A percentile compares a stretch with the other conserved stretches of the same genome.
Conservation (phyloP, 2,329 filamentous ascomycete species). For the Cladosporium sp. region DNA sequence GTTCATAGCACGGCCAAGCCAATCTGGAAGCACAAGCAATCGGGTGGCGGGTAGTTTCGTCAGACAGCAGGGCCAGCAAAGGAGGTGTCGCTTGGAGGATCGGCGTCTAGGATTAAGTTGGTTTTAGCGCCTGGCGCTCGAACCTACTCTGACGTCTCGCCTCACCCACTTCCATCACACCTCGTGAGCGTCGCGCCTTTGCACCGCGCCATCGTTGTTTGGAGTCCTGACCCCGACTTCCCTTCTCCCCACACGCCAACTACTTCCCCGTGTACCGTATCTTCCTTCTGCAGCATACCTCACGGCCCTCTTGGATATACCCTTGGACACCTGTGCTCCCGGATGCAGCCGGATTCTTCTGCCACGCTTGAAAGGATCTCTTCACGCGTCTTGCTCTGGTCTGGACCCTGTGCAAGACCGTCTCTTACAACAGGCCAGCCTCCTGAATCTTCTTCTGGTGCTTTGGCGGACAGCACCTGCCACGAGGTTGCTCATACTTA, state of each 20-base stretch:
- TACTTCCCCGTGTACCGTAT: not conserved
- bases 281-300: not conserved
- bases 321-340: not conserved
- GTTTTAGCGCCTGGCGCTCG: conserved; percentile 6
- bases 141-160: not conserved
- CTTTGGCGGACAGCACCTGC: no score
- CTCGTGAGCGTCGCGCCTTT: not conserved
- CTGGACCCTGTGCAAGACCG: not conserved
- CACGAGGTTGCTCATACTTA: no score
- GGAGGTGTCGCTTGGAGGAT: not conserved
- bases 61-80: not conserved
- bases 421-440: not conserved
- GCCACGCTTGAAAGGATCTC: not conserved
- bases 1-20: not conserved
- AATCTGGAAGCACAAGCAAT: not conserved
- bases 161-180: not conserved
- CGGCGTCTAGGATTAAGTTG: conserved; percentile 1
- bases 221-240: not conserved
- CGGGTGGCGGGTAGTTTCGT: conserved; percentile 1
- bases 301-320: not conserved
- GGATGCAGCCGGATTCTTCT: conserved; percentile 1
- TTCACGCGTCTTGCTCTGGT: not conserved
- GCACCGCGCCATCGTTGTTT: not conserved
- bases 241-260: not conserved
- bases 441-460: no score